Conservation (phyloP, 371 early-diverging fungal genomes). For the Mortierella sp. region DNA sequence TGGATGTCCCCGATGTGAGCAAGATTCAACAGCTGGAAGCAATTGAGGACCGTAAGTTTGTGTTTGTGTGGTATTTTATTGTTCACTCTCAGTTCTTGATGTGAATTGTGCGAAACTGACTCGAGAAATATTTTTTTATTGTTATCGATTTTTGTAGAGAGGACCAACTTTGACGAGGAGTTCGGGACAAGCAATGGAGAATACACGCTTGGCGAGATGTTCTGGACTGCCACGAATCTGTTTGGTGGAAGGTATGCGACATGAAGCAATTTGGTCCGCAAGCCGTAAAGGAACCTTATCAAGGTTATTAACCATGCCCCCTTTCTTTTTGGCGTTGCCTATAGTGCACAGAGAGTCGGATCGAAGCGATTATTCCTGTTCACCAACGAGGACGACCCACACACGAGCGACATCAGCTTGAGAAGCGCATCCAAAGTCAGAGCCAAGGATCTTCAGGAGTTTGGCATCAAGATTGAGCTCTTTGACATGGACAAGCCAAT, state of each 20-base stretch:
- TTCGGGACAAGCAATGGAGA: constrained; percentile 66
- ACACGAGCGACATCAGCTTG: constrained; percentile 60
- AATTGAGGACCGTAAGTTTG: constrained; percentile 64
- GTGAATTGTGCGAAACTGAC: not conserved
- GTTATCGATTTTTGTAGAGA: constrained; percentile 21
- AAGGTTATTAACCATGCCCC: not conserved
- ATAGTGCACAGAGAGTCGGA: constrained; percentile 65
- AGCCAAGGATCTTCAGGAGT: constrained; percentile 69
- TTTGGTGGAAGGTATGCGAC: constrained; percentile 66
- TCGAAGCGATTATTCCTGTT: constrained; percentile 77
- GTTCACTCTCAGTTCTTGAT: not conserved
- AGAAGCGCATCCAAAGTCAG: constrained; percentile 69
- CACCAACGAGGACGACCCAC: constrained; percentile 79
- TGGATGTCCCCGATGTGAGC: constrained; percentile 74
- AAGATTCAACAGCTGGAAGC: constrained; percentile 73
- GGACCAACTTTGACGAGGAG: constrained; percentile 60
- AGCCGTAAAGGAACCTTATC: not conserved
- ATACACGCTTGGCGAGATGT: constrained; percentile 72
- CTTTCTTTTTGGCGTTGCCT: not conserved
- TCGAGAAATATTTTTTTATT: not conserved
- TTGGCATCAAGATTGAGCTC: constrained; percentile 70
- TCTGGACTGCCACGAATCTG: constrained; percentile 73
- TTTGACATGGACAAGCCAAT: constrained; percentile 66
- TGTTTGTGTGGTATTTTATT: not conserved
- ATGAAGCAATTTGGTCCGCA: not conserved